Evolutionary conservation across 2,329 filamentous ascomycete genomes (phyloP).

Genomic region (Beauveria bassiana): DNA sequence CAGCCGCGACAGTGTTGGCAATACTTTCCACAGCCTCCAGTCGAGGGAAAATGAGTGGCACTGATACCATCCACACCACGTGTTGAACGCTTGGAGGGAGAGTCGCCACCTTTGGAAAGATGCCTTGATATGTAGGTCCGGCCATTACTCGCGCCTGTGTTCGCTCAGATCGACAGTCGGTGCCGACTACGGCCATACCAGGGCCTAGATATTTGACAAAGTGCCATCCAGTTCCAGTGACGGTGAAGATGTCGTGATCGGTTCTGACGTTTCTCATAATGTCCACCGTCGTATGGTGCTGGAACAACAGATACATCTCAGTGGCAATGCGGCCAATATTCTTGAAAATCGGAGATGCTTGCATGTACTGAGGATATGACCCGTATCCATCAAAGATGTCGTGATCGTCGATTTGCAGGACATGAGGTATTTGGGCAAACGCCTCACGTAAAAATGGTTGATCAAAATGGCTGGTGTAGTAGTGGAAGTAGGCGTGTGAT

Average conservation of each 20-base stretch:
- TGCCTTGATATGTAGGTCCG: constrained; percentile 90
- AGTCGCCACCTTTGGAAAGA: constrained; percentile 91
- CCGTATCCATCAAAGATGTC: constrained; percentile 98
- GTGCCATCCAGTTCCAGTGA: constrained; percentile 97
- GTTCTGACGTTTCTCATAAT: constrained; percentile 82
- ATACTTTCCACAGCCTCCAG: constrained; percentile 87
- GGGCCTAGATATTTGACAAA: constrained; percentile 96
- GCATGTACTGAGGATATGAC: constrained; percentile 97
- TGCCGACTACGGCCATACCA: constrained; percentile 79
- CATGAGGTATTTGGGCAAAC: constrained; percentile 93
- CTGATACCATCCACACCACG: constrained; percentile 91
- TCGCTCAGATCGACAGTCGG: constrained; percentile 86
- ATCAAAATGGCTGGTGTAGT: constrained; percentile 97
- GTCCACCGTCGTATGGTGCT: constrained; percentile 93
- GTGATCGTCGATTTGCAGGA: constrained; percentile 90
- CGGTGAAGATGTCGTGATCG: constrained; percentile 88
- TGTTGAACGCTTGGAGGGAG: constrained; percentile 91
- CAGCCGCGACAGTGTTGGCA: constrained; percentile 83
- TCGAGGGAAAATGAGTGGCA: constrained; percentile 84
- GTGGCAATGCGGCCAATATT: constrained; percentile 93
- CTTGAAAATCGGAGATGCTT: constrained; percentile 94
- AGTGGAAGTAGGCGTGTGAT: constrained; percentile 94
- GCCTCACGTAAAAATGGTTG: constrained; percentile 91
- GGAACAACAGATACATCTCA: constrained; percentile 97
- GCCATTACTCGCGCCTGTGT: constrained; percentile 89